Base-by-base conservation (phyloP, 495 filamentous ascomycete genomes). In the Hypoxylon cercidicola region DNA sequence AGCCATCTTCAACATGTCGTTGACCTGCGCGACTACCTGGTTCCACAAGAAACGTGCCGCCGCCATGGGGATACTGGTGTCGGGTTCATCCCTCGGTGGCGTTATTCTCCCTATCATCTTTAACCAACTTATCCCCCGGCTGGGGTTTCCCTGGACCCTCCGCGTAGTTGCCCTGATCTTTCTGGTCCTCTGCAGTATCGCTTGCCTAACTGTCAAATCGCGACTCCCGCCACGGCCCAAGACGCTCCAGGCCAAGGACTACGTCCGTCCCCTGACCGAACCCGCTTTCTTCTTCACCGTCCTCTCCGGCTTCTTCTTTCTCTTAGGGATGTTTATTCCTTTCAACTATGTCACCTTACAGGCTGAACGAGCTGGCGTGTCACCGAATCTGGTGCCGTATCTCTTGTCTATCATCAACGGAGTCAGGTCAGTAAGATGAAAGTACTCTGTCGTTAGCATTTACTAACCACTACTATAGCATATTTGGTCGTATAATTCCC, bases 401-500 rank as follows among this genome's bases (percentile, higher is more conserved):
- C 75, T 92, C 13, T 72, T 91, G 39, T 75, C 89, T 0, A 88
- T 92, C 46, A 73, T 92, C 23, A 92, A 91, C 64, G 30, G 30
- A 10, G 30, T 40, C 37, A 40, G 37, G 37, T 40, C 13, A 40
- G 37, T 87, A 84, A 12, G n/a, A n/a, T n/a, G n/a, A n/a, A n/a
- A n/a, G n/a, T n/a, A n/a, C n/a, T n/a, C n/a, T n/a, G n/a, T 7
- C 25, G 7, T 28, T 28, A 7, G 25, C 25, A 37, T 37, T 8
- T 20, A 35, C 16, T 61, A 46, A 47, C 49, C 32, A 37, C 16
- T 61, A 46, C 37, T 49, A 37, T 51, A 68, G 84, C 55, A 81
- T 91, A 58, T 79, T 89, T 40, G 90, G 90, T n/a, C 84, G 90
- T 34, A 89, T 88, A 23, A 64, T 89, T 8, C 89, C 89, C 1